Evolutionary conservation across 2,329 filamentous ascomycete genomes (phyloP).

Genomic region (Hypoxylon sp.): DNA sequence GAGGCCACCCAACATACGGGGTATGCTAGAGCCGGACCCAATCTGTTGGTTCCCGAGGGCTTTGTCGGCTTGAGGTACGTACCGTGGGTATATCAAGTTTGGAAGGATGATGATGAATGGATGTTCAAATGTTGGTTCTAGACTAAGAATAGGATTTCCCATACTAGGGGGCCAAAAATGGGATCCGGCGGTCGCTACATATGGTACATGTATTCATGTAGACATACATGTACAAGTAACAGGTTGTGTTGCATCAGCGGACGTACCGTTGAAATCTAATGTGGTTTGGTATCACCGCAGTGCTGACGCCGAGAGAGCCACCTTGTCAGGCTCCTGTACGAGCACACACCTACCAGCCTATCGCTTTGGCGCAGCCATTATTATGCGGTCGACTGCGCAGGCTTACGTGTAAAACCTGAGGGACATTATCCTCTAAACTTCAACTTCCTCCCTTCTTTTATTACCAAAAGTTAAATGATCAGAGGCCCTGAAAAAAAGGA

Average conservation of each 20-base stretch:
- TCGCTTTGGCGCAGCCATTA: constrained; percentile 32
- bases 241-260: constrained; percentile 29
- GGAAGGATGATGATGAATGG: constrained; percentile 7
- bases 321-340: constrained; percentile 31
- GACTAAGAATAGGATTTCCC: constrained; percentile 38
- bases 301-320: constrained; percentile 35
- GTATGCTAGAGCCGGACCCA: constrained; percentile 20
- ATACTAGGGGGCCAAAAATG: constrained; percentile 27
- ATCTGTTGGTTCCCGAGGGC: constrained; percentile 34
- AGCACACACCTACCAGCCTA: constrained; percentile 33
- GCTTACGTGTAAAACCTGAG: constrained; percentile 42
- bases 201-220: background rate
- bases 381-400: constrained; percentile 32
- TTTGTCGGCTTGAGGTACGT: constrained; percentile 30
- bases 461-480: constrained; percentile 18
- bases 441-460: constrained; percentile 23
- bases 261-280: constrained; percentile 31
- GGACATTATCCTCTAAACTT: constrained; percentile 29
- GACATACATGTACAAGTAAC: background rate
- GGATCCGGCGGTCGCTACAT: constrained; percentile 3
- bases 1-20: constrained; percentile 24
- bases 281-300: constrained; percentile 28
- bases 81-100: constrained; percentile 9
- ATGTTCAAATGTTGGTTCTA: constrained; percentile 10
- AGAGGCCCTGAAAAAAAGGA: constrained; percentile 21